Evolutionary conservation across 2,329 filamentous ascomycete species (phyloP), one percentile per base, ranked within the genome.

Genomic region (Phialocephala sp.): DNA sequence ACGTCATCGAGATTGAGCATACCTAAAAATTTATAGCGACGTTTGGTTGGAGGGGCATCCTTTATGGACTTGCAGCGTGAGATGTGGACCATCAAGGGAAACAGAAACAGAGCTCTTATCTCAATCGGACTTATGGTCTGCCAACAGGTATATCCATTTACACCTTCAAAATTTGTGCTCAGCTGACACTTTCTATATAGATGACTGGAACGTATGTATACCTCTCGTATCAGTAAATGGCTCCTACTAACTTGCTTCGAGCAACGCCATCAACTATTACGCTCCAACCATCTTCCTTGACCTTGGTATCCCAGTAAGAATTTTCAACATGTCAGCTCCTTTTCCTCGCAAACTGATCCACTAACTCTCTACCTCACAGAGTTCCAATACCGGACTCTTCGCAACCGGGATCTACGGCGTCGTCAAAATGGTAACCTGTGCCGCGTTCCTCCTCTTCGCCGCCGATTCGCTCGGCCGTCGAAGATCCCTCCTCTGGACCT

Each of bases 401-500:
- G 89, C 90, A 4, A 92, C 90, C 0, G 90, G 90, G 47, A 85
- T 92, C 69, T 92, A 92, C 74, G 90, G 90, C 32, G 83, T 92
- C 62, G 85, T 91, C 63, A 92, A 92, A 77, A 87, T 89, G 78
- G 77, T 82, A 11, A 85, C 86, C 45, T 91, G 88, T 73, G 81
- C 84, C 5, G 74, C 82, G 61, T 92, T 92, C 80, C 81, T 92
- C 32, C 74, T 89, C 69, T 88, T 91, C 71, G 84, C 85, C 15
- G 88, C 88, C 66, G 90, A 92, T 75, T 89, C 87, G 1, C 84
- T 92, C 1, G 90, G 90, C 24, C 85, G 90, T 64, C 80, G 88
- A 18, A 77, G 76, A 67, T 68, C 57, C 22, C 57, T 60, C 22
- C 43, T 54, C 20, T 59, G 62, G 55, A 91, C 88, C 1, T 87